phyloP scores from a whole-genome alignment of 2,329 filamentous ascomycete species.

The Cercospora sp. region DNA sequence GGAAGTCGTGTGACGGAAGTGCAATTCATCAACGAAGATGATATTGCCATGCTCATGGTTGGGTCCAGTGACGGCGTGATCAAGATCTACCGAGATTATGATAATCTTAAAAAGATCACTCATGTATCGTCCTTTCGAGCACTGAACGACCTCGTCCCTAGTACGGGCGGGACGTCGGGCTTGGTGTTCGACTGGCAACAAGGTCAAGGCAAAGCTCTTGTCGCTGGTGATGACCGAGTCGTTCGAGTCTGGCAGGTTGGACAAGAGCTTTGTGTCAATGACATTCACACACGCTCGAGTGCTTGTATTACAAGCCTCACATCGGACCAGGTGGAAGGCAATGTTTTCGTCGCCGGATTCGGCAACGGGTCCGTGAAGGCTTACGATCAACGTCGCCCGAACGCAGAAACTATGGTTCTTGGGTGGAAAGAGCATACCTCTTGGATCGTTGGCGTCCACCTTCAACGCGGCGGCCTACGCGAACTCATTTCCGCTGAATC shows the following conservation, averaged over 20 bases:
- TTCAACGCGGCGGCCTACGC: conserved; percentile 90
- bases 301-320: conserved; percentile 95
- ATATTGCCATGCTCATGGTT: conserved; percentile 90
- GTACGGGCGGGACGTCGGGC: conserved; percentile 81
- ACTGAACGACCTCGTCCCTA: conserved; percentile 88
- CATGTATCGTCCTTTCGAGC: conserved; percentile 90
- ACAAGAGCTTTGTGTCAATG: conserved; percentile 85
- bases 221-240: conserved; percentile 91
- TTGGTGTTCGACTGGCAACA: conserved; percentile 99
- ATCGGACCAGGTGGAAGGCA: conserved; percentile 95
- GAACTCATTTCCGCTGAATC: conserved; percentile 88
- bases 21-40: conserved; percentile 97
- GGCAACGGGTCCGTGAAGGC: conserved; percentile 92
- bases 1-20: conserved; percentile 92
- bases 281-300: conserved; percentile 90
- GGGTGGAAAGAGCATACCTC: conserved; percentile 96
- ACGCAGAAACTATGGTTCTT: conserved; percentile 88
- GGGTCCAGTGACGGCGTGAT: conserved; percentile 94
- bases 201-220: conserved; percentile 90
- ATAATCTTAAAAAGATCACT: conserved; percentile 72
- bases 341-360: conserved; percentile 93
- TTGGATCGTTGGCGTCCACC: conserved; percentile 94
- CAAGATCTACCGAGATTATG: conserved; percentile 90
- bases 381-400: conserved; percentile 84
- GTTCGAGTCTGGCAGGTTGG: conserved; percentile 96